Percentiles rank a stretch among this genome's conserved stretches.
phyloP scores from a whole-genome alignment of 2,329 filamentous ascomycete species.

The Fusarium napiforme region DNA sequence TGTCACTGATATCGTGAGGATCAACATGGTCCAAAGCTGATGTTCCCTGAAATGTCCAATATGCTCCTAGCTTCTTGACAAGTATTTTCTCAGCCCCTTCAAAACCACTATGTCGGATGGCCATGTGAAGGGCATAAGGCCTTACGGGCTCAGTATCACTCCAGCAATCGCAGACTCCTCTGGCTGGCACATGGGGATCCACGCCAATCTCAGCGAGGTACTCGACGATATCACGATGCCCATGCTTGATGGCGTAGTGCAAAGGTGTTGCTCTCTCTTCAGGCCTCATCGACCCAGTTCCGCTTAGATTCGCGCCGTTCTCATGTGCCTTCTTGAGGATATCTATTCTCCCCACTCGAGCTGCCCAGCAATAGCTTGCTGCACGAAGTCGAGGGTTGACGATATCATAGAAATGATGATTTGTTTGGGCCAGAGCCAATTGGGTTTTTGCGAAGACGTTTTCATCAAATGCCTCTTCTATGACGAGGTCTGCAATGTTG shows the following conservation, averaged over 20 bases:
- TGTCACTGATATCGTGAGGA: neutral
- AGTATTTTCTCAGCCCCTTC: slow-evolving; percentile 7
- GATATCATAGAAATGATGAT: slow-evolving; percentile 6
- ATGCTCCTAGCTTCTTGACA: slow-evolving; percentile 16
- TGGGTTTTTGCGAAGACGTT: neutral
- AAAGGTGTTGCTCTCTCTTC: slow-evolving; percentile 4
- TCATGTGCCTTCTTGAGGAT: slow-evolving; percentile 10
- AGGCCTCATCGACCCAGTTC: neutral
- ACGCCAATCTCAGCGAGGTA: slow-evolving; percentile 18
- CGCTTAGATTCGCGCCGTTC: slow-evolving; percentile 6
- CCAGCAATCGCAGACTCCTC: slow-evolving; percentile 1
- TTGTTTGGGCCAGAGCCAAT: slow-evolving; percentile 13
- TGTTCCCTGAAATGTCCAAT: neutral
- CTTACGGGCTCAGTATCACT: neutral
- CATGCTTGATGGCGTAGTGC: slow-evolving; percentile 16
- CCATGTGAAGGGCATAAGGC: slow-evolving; percentile 19
- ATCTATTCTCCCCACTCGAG: slow-evolving; percentile 5
- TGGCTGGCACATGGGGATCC: slow-evolving; percentile 2
- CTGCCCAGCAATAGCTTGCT: slow-evolving; percentile 11
- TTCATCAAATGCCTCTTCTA: neutral
- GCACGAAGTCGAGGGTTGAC: slow-evolving; percentile 9
- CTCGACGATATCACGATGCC: slow-evolving; percentile 16
- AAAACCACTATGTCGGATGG: neutral
- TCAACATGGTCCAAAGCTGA: slow-evolving; percentile 5
- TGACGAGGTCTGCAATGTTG: neutral